Base-by-base conservation (phyloP, 2,329 filamentous ascomycete species). In the Nannizziopsis barbatae region DNA sequence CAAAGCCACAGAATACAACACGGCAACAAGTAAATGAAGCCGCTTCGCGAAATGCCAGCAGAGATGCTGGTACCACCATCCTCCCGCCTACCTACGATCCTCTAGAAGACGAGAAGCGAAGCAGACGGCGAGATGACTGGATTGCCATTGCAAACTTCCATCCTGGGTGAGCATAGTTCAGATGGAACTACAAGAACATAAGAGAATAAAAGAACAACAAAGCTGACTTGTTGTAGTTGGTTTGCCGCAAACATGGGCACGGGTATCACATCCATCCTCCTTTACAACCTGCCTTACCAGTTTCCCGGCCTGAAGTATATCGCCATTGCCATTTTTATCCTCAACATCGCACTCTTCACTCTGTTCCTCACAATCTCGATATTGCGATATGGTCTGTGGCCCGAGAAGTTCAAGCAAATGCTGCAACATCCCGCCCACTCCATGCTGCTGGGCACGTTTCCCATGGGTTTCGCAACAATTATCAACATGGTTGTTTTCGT, bases 241-340 rank as follows among this genome's bases (percentile, higher is more conserved):
- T 80, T 79, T 58, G 67, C 73, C 2, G 71, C 75, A 30, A 78
- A 71, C 38, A 80, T 85, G 80, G 81, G 81, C 22, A 85, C 81
- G 0, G 82, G 81, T 15, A 77, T 85, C 35, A 76, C 81, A 7
- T 76, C 77, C 1, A 73, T 83, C 35, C 67, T 85, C 15, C 69
- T 85, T 14, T 69, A 76, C 54, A 73, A 75, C 14, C 70, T 84
- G 9, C 81, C 81, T 0, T 84, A 79, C 61, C 73, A 80, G 52
- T 70, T 71, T 1, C 49, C 55, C 7, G 81, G 75, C 71, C 66
- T 84, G 0, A 71, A 75, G 55, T 77, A 74, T 62, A 67, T 83
- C 15, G 76, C 78, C 1, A 73, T 79, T 42, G 57, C 72, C 43
- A 75, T 84, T 59, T 83, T 84, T 58, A 62, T 65, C 3, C 66